Base-by-base conservation (phyloP, 257 asterid species). In the Nicotiana undulata region DNA sequence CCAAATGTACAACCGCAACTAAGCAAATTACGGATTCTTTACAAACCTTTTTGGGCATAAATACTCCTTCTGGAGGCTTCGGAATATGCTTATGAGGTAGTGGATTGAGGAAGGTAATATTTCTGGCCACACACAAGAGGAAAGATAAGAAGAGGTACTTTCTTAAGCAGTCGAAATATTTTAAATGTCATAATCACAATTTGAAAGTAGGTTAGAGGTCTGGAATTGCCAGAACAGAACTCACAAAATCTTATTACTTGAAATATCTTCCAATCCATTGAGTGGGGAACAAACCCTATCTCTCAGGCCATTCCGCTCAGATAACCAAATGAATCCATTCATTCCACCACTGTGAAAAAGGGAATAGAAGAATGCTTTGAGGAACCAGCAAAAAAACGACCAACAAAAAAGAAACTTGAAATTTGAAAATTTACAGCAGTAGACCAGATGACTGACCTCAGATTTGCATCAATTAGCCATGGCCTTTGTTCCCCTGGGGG, bases 271-370 rank as follows among this genome's bases (percentile, higher is more conserved):
- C 83, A 86, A 80, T 58, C 94, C 97, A 82, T 63, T 64, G 74
- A 94, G 86, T 75, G 96, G 94, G 83, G 96, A 88, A 80, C 91
- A 86, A 82, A 92, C 83, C 77, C 80, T 85, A 64, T 75, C 85
- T 72, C 81, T 88, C 85, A 82, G 79, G 74, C 85, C 86, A 87
- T 96, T 96, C 90, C 98, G 89, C 84, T 82, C 84, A 66, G 90
- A 90, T 85, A 94, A 88, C 88, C 93, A 89, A 85, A 94, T 72
- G 87, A 86, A 94, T 82, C 98, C 99, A 82, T 96, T 92, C 99
- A 96, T 96, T 79, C 97, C 98, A 74, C 90, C 91, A 81, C 98
- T 96, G 92, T 79, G 67, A 67, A 82, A 82, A 82, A 83, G 82
- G 79, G 84, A 59, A 67, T 10, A 63, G 58, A 82, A 76, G 49